These are phyloP conservation scores for Physcomitrium patens DNA, from an alignment of 225 moss, liverwort and hornwort genomes.

Conservation along the genomic window DNA sequence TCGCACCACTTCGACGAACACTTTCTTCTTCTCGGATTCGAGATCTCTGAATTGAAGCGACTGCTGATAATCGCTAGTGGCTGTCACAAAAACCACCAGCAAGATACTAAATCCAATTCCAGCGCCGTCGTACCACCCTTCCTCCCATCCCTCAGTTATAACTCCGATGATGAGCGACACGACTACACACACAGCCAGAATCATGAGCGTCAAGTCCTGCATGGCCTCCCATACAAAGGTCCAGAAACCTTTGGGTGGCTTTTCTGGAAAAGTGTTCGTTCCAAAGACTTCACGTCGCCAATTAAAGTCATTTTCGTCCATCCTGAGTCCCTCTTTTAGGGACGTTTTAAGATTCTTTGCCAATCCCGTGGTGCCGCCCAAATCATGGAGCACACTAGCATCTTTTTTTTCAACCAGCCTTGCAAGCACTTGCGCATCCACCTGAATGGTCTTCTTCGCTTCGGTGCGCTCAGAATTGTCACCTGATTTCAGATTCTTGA, in stretches of 20 bases:
- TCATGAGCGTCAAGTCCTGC: slow-evolving; percentile 74
- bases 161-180: slow-evolving; percentile 77
- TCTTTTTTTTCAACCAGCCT: slow-evolving; percentile 44
- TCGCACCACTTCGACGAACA: slow-evolving; percentile 78
- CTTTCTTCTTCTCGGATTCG: slow-evolving; percentile 85
- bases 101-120: slow-evolving; percentile 84
- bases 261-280: slow-evolving; percentile 78
- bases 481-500: slow-evolving; percentile 22
- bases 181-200: slow-evolving; percentile 75
- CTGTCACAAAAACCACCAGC: slow-evolving; percentile 89
- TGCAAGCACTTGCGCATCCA: slow-evolving; percentile 51
- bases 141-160: slow-evolving; percentile 59
- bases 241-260: slow-evolving; percentile 63
- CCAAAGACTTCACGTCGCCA: slow-evolving; percentile 55
- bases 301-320: slow-evolving; percentile 44
- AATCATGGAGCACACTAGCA: slow-evolving; percentile 23
- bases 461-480: slow-evolving; percentile 20
- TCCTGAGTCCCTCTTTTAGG: slow-evolving; percentile 54
- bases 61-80: slow-evolving; percentile 89
- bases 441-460: slow-evolving; percentile 30
- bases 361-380: slow-evolving; percentile 50
- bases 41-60: slow-evolving; percentile 86
- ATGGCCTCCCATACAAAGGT: slow-evolving; percentile 78
- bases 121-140: slow-evolving; percentile 96
- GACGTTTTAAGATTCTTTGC: slow-evolving; percentile 55